Conservation (phyloP, 2,329 filamentous ascomycete species). For the Juglanconis juglandina region DNA sequence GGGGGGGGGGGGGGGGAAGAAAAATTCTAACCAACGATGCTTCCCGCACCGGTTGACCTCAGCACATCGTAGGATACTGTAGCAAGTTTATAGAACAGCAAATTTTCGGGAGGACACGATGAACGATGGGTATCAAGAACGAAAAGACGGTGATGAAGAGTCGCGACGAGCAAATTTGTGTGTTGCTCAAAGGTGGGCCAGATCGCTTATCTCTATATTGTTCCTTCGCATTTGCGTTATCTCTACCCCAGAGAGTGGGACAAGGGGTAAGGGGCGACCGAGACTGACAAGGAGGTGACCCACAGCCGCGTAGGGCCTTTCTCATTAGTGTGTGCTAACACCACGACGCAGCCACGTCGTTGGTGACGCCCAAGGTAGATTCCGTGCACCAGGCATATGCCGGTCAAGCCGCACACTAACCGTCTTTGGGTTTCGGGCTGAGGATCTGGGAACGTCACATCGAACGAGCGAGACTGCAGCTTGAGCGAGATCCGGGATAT, state of each 20-base stretch:
- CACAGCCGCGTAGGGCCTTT: not conserved
- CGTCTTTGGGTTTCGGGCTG: too few species aligned
- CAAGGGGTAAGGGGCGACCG: not conserved
- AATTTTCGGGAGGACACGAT: not conserved
- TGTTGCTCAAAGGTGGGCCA: not conserved
- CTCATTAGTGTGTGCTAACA: too few species aligned
- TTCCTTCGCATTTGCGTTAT: not conserved
- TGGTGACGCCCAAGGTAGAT: too few species aligned
- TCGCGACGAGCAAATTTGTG: not conserved
- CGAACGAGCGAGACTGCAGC: too few species aligned
- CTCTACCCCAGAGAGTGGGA: not conserved
- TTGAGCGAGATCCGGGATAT: too few species aligned
- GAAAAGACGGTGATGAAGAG: not conserved
- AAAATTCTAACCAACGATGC: conserved; percentile 8
- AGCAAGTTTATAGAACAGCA: not conserved
- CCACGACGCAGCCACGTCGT: too few species aligned
- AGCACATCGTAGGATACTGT: conserved; percentile 16
- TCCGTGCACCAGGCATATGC: too few species aligned
- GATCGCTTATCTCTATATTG: not conserved
- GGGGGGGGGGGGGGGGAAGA: not conserved
- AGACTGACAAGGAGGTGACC: not conserved
- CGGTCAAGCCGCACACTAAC: too few species aligned
- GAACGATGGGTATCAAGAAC: not conserved
- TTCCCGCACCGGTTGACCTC: conserved; percentile 19
- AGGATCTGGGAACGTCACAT: too few species aligned